Base-by-base conservation (phyloP, 1,284 basidiomycete species). In the Sporisorium iseilematis-ciliati region DNA sequence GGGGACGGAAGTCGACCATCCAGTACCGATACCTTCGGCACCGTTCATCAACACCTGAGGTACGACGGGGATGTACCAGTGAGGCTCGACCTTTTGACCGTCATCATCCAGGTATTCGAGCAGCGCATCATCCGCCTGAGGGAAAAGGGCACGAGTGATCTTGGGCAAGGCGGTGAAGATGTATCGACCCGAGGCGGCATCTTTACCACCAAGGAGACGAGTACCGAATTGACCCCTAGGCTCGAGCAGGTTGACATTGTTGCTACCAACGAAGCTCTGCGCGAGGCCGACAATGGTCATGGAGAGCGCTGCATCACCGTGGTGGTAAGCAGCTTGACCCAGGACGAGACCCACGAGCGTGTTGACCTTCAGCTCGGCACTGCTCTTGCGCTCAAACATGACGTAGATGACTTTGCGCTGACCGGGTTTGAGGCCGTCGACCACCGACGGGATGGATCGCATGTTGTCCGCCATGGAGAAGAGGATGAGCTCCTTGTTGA, bases 401-500 rank as follows among this genome's bases (percentile, higher is more conserved):
- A 89, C 93, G 89, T 93, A 99, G 38, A 99, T 89, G 59, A 99
- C 93, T 86, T 99, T 99, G 59, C 97, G 90, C 85, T 99, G 97
- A 86, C 95, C 96, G n/a, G 97, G 97, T 86, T 99, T 99, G 75
- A 99, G 88, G 38, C 97, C 97, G 84, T 99, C 97, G 6, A 92
- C 91, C 16, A 94, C 90, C 8, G 78, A 81, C 1, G 0, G 93
- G 94, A 20, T 97, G 93, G 78, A 99, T 95, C 20, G 96, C 95
- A 80, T 94, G 93, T 80, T 98, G 85, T 99, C 97, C 4, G 97
- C 97, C 94, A 99, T 98, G 2, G 96, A 99, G 89, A 99, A 99
- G 29, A 98, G 89, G 75, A 99, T 98, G 50, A 99, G 88, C 85
- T 99, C 97, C 86, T 91, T 94, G 88, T 99, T 98, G 88, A 99